phyloP scores from a whole-genome alignment of 1,139 yeast species.

The Petasospora fabianii region DNA sequence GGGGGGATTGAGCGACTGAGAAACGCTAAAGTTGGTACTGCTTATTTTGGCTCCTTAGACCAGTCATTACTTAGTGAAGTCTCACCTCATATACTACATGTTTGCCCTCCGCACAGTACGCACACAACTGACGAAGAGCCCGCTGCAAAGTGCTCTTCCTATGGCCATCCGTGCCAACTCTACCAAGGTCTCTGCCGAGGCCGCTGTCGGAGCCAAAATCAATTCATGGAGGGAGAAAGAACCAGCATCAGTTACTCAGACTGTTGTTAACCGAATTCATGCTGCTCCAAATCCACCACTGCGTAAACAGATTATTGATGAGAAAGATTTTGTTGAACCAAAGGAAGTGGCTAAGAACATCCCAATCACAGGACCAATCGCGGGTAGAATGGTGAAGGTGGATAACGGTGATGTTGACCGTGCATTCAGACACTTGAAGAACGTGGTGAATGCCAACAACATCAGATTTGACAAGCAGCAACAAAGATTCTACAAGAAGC shows the following conservation, averaged over 20 bases:
- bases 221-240: background rate
- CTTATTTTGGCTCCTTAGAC: too few relatives aligned
- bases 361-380: constrained; percentile 37
- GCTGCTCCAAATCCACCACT: background rate
- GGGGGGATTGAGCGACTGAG: too few relatives aligned
- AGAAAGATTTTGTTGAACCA: constrained; percentile 6
- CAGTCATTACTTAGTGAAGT: too few relatives aligned
- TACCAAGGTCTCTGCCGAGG: constrained; percentile 2
- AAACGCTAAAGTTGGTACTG: too few relatives aligned
- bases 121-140: background rate
- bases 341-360: constrained; percentile 20
- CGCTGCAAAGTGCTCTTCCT: background rate
- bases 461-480: constrained; percentile 34
- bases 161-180: constrained; percentile 4
- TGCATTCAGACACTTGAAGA: constrained; percentile 35
- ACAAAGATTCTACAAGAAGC: constrained; percentile 45
- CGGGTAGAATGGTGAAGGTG: constrained; percentile 44
- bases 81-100: too few relatives aligned
- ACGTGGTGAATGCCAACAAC: constrained; percentile 34
- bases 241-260: background rate
- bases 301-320: background rate
- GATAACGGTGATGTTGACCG: constrained; percentile 34
- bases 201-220: background rate
- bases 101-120: constrained; percentile 5
- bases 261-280: too few relatives aligned